A percentile compares a stretch with the other conserved stretches of the same genome.
phyloP scores from a whole-genome alignment of 1,284 basidiomycete genomes.

The Rhizoctonia solani region DNA sequence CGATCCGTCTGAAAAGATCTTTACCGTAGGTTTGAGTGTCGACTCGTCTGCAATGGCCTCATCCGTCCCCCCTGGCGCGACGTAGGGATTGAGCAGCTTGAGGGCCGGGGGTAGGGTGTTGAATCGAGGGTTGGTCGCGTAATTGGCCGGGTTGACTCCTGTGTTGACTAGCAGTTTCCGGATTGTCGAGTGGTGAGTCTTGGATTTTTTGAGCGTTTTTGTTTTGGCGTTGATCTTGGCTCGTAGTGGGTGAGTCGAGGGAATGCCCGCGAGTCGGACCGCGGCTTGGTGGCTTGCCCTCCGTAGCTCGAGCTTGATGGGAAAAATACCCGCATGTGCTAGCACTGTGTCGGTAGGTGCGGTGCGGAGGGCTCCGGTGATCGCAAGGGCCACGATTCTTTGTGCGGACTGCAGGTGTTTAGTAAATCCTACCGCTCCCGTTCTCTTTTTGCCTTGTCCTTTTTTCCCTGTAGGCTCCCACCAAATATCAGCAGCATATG shows the following conservation, averaged over 20 bases:
- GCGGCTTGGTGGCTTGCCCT: slow-evolving; percentile 1
- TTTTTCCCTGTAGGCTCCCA: neutral
- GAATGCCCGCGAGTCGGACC: neutral
- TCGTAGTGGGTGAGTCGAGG: slow-evolving; percentile 1
- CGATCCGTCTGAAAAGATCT: slow-evolving; percentile 15
- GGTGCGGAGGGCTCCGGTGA: neutral
- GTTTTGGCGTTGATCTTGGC: neutral
- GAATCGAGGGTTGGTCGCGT: neutral
- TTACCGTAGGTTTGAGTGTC: neutral
- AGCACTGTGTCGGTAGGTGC: neutral
- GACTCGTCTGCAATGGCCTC: neutral
- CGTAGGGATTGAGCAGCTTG: neutral
- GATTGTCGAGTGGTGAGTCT: neutral
- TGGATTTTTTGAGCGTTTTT: neutral
- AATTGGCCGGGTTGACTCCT: neutral
- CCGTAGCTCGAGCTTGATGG: neutral
- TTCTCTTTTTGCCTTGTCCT: neutral
- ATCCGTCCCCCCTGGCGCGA: neutral
- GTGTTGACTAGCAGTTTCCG: neutral
- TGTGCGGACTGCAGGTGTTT: neutral
- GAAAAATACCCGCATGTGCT: neutral
- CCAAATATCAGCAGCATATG: slow-evolving; percentile 1
- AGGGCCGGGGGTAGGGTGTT: neutral
- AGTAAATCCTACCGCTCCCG: neutral
- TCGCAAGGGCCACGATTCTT: neutral